Percentiles rank a stretch among this genome's conserved stretches.
Evolutionary conservation across 2,329 filamentous ascomycete species (phyloP).

Genomic region (Moelleriella libera): DNA sequence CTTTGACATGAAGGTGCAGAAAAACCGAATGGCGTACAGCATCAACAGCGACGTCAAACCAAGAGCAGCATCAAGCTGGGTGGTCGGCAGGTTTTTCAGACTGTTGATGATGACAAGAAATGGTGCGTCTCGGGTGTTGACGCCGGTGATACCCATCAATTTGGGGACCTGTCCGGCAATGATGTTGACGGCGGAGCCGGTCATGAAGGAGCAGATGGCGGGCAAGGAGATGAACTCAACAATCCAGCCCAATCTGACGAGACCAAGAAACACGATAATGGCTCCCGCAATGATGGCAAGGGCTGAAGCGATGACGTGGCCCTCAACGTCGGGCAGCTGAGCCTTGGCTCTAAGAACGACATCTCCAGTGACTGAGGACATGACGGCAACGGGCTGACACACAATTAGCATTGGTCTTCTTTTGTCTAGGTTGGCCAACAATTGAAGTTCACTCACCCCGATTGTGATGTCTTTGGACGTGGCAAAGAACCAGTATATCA

Average conservation of each 20-base stretch:
- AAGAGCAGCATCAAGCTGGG: constrained; percentile 57
- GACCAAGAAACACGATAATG: constrained; percentile 33
- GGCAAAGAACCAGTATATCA: constrained; percentile 95
- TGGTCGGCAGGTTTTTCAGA: constrained; percentile 27
- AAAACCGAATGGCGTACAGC: constrained; percentile 51
- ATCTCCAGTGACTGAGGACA: constrained; percentile 37
- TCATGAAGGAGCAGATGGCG: constrained; percentile 40
- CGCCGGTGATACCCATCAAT: constrained; percentile 33
- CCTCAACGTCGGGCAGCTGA: constrained; percentile 21
- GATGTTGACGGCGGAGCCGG: constrained; percentile 36
- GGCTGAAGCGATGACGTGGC: constrained; percentile 30
- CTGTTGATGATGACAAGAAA: constrained; percentile 38
- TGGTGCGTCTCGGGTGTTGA: constrained; percentile 33
- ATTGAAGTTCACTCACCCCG: constrained; percentile 38
- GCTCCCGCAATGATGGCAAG: constrained; percentile 32
- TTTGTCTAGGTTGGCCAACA: neutral
- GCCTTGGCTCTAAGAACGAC: constrained; percentile 26
- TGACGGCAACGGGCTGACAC: constrained; percentile 35
- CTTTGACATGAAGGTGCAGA: constrained; percentile 50
- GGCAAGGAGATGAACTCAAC: constrained; percentile 40
- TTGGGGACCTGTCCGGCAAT: constrained; percentile 33
- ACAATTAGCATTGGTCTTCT: constrained; percentile 5
- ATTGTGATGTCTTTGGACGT: constrained; percentile 89
- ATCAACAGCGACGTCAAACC: constrained; percentile 54
- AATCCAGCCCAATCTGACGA: constrained; percentile 36